Base-by-base conservation (phyloP, 106 monocot genomes). In the Narthecium ossifragum region DNA sequence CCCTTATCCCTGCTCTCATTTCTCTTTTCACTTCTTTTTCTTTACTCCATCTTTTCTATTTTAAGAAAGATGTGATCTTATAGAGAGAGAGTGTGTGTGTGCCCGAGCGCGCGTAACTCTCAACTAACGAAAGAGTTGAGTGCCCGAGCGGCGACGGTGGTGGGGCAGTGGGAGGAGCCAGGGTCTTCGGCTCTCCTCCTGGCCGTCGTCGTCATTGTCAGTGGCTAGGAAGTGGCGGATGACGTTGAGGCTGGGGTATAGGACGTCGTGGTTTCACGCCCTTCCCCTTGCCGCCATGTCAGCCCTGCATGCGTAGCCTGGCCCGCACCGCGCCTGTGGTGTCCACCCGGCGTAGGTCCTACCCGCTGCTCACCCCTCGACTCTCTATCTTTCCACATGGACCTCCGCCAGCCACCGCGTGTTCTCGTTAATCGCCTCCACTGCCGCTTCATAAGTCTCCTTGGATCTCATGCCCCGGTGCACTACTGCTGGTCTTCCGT, bases 311-410 rank as follows among this genome's bases (percentile, higher is more conserved):
- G 13, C 57, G 22, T 12, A 82, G 63, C 70, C 57, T 46, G 50
- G 69, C 77, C 23, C 36, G 12, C 40, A 85, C 77, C 15, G 53
- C 73, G 20, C 36, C 76, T 23, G 88, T 78, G 4, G 88, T 85
- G 59, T 89, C 88, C 38, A 93, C 26, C 38, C 78, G 60, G 15
- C 60, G 26, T 38, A 93, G 37, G 26, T 64, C 24, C 85, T 82
- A 93, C 21, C 81, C 83, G 51, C 57, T n/a, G n/a, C n/a, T n/a
- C 62, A 46, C 70, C 49, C 20, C 65, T 70, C 88, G 51, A 49
- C 75, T 52, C 66, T 62, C 38, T 27, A 93, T 93, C 80, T 89
- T 93, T 63, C 34, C 57, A 77, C 72, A 67, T 93, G 93, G 64
- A 47, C 74, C 70, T 51, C 77, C 34, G 93, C 93, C 34, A 93